Conservation (phyloP, 257 asterid genomes). For the Primulina tabacum region DNA sequence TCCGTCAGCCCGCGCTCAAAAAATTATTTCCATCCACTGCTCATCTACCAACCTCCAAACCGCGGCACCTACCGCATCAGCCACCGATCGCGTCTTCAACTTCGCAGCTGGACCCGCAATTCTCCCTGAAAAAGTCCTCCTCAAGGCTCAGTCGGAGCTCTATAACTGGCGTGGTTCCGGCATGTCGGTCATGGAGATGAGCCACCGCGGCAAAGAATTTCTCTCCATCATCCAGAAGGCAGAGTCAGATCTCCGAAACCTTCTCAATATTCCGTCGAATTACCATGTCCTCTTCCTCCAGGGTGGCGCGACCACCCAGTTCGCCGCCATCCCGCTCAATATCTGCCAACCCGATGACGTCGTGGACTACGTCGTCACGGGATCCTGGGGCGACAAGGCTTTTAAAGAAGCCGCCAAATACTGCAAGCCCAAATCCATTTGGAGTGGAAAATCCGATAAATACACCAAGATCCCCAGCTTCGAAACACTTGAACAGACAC, state of each 20-base stretch:
- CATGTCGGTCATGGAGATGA: slow-evolving; percentile 99
- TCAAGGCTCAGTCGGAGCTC: slow-evolving; percentile 80
- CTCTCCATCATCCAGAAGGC: slow-evolving; percentile 83
- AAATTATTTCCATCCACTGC: slow-evolving; percentile 45
- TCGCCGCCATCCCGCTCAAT: slow-evolving; percentile 82
- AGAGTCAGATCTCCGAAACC: slow-evolving; percentile 78
- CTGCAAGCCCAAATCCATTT: slow-evolving; percentile 63
- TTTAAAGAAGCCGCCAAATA: slow-evolving; percentile 66
- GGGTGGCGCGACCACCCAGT: slow-evolving; percentile 98
- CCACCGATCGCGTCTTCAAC: slow-evolving; percentile 82
- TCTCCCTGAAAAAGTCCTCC: slow-evolving; percentile 83
- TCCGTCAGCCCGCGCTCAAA: slow-evolving; percentile 23
- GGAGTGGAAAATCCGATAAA: slow-evolving; percentile 85
- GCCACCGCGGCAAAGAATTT: slow-evolving; percentile 94
- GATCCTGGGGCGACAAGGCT: slow-evolving; percentile 98
- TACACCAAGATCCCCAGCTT: slow-evolving; percentile 72
- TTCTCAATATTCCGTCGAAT: slow-evolving; percentile 55
- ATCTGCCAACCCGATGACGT: slow-evolving; percentile 52
- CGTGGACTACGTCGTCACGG: slow-evolving; percentile 80
- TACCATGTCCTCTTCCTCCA: slow-evolving; percentile 91
- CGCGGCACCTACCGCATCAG: slow-evolving; percentile 35
- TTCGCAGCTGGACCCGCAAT: slow-evolving; percentile 97
- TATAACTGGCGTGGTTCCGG: slow-evolving; percentile 81
- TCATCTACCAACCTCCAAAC: slow-evolving; percentile 48
- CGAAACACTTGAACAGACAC: slow-evolving; percentile 51